Base-by-base conservation (phyloP, 2,329 filamentous ascomycete species). In the Exophiala lecanii-corni region DNA sequence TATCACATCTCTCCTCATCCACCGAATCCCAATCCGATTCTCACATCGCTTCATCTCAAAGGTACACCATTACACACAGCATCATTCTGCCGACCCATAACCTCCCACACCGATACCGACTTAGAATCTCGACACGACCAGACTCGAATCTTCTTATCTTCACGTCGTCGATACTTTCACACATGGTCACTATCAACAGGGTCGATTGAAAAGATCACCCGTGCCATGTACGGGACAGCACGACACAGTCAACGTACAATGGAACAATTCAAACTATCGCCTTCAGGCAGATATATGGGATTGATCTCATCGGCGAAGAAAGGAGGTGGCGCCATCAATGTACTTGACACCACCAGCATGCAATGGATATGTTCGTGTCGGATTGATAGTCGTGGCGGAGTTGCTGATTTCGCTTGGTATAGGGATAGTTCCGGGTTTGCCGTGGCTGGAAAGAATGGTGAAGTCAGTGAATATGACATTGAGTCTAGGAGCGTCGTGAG, bases 391-490 rank as follows among this genome's bases (percentile, higher is more conserved):
- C 76, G 79, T 36, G 82, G 88, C 38, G 89, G 89, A 26, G 82
- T 97, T 36, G 84, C 87, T 1, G 91, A 96, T 63, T 94, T 96
- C 58, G 81, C 79, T 1, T 98, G 92, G 92, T 96, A 89, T 89
- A 76, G 79, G 40, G 81, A 87, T 49, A 86, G 89, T 23, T 77
- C 82, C 30, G 91, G 89, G 3, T 72, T 98, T 57, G 84, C 81
- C 1, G 84, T 95, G 31, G 79, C 86, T 1, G 89, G 87, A 47
- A 89, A 84, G 63, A 88, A 86, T 54, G 92, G 92, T 17, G 86
- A 94, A 59, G 78, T 97, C 5, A 89, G 86, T 40, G 92, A 98
- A 69, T 98, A 87, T 78, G 84, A 81, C 59, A 72, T 94, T 46
- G 71, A 72, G 16, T 68, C 77, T 17, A 76, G 75, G 44, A 76